Evolutionary conservation across 129 eudicot species (phyloP).

Genomic region (Flaveria sonorensis): DNA sequence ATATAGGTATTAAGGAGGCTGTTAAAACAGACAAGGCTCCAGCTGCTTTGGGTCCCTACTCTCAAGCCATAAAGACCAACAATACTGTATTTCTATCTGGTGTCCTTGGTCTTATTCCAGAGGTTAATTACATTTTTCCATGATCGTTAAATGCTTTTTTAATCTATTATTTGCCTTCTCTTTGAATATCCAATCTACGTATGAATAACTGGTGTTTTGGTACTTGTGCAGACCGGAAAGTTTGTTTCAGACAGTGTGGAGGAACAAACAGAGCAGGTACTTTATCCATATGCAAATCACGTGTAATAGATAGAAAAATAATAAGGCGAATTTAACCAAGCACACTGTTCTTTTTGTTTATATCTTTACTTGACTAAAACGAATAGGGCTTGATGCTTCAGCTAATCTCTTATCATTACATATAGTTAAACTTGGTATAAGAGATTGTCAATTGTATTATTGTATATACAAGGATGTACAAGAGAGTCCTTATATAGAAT

Average conservation of each 20-base stretch:
- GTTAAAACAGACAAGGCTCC: constrained; percentile 90
- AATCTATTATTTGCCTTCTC: neutral
- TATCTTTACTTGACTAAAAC: neutral
- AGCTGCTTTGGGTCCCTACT: constrained; percentile 94
- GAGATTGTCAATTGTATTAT: too few relatives aligned
- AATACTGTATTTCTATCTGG: constrained; percentile 81
- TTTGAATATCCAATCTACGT: neutral
- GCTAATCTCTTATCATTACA: neutral
- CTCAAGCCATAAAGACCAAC: constrained; percentile 86
- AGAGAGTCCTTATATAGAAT: too few relatives aligned
- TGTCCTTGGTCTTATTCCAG: constrained; percentile 86
- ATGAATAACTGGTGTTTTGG: neutral
- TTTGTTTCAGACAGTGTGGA: constrained; percentile 79
- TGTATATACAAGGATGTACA: too few relatives aligned
- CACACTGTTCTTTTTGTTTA: neutral
- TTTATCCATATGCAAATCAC: neutral
- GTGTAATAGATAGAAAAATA: neutral
- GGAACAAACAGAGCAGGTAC: constrained; percentile 98
- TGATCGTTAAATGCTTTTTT: neutral
- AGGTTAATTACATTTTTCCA: constrained; percentile 47
- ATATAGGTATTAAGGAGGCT: constrained; percentile 75
- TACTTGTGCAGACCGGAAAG: constrained; percentile 74
- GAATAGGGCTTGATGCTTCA: neutral
- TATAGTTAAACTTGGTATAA: too few relatives aligned
- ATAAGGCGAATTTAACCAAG: neutral